A percentile compares a stretch with the other conserved stretches of the same genome.
These are phyloP conservation scores for Eutypa lata DNA, from an alignment of 2,329 filamentous ascomycete species.

Conservation along the genomic window DNA sequence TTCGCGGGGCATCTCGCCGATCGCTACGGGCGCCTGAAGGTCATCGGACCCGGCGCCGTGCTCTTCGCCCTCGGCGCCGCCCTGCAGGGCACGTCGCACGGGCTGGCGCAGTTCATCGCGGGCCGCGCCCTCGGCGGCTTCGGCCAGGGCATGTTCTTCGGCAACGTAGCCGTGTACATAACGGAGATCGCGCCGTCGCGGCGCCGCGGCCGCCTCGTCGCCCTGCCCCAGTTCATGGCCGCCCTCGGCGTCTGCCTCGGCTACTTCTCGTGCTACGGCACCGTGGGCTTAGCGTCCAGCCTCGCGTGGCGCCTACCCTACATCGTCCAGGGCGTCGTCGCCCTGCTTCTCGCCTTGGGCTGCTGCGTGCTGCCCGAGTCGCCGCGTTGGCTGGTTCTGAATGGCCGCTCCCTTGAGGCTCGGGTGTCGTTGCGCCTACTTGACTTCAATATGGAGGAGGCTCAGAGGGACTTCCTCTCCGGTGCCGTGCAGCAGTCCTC, in stretches of 20 bases:
- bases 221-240: slow-evolving; percentile 50
- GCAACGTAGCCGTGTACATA: slow-evolving; percentile 57
- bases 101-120: slow-evolving; percentile 49
- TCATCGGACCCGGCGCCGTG: slow-evolving; percentile 45
- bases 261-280: slow-evolving; percentile 60
- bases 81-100: slow-evolving; percentile 46
- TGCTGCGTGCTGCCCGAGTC: slow-evolving; percentile 50
- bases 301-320: slow-evolving; percentile 57
- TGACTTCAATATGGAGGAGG: slow-evolving; percentile 41
- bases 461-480: slow-evolving; percentile 44
- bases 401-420: slow-evolving; percentile 46
- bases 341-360: slow-evolving; percentile 34
- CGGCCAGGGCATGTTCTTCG: slow-evolving; percentile 57
- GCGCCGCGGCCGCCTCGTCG: slow-evolving; percentile 47
- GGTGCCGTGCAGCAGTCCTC: slow-evolving; percentile 22
- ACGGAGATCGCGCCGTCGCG: slow-evolving; percentile 56
- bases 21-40: slow-evolving; percentile 44
- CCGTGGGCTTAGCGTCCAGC: slow-evolving; percentile 40
- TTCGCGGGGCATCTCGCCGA: slow-evolving; percentile 54
- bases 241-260: slow-evolving; percentile 50
- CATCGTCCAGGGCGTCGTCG: slow-evolving; percentile 41
- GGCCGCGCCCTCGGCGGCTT: slow-evolving; percentile 55
- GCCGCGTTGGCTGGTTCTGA: slow-evolving; percentile 53
- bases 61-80: slow-evolving; percentile 51
- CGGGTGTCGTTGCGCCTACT: slow-evolving; percentile 37